Percentiles rank a stretch among this genome's conserved stretches.
phyloP scores from a whole-genome alignment of 1,284 basidiomycete species.

The Meira miltonrushii region DNA sequence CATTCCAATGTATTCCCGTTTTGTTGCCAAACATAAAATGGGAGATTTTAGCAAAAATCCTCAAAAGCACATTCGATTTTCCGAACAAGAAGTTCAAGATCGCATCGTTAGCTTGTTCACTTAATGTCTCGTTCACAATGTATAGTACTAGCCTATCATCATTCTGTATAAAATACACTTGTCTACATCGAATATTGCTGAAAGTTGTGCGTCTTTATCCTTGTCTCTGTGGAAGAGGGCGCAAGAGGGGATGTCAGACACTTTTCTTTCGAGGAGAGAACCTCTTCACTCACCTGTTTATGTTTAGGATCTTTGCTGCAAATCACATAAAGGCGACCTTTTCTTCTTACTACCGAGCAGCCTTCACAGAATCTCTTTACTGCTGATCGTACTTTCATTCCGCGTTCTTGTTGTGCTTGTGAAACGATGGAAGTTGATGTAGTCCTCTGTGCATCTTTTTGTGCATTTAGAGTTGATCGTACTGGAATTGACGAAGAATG shows the following conservation, averaged over 20 bases:
- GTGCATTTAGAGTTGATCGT: too few species aligned
- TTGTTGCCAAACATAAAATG: constrained; percentile 31
- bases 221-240: constrained; percentile 1
- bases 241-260: not conserved
- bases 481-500: too few species aligned
- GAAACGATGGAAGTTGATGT: not conserved
- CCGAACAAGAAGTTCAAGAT: constrained; percentile 36
- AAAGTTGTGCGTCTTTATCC: not conserved
- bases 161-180: not conserved
- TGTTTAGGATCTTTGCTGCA: constrained; percentile 94
- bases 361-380: constrained; percentile 65
- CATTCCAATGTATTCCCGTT: constrained; percentile 35
- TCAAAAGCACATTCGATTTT: constrained; percentile 38
- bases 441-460: too few species aligned
- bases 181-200: not conserved
- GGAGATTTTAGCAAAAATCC: constrained; percentile 43
- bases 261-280: not conserved
- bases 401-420: constrained; percentile 55
- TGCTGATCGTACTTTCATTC: constrained; percentile 93
- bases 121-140: constrained; percentile 3
- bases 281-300: constrained; percentile 72
- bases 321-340: constrained; percentile 86
- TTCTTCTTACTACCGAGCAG: constrained; percentile 58
- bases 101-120: constrained; percentile 30
- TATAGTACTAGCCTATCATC: constrained; percentile 2